Percentiles rank a stretch among this genome's conserved stretches.
These are phyloP conservation scores for Oryza rufipogon DNA, from an alignment of 176 grass and related monocot species.

Conservation along the genomic window DNA sequence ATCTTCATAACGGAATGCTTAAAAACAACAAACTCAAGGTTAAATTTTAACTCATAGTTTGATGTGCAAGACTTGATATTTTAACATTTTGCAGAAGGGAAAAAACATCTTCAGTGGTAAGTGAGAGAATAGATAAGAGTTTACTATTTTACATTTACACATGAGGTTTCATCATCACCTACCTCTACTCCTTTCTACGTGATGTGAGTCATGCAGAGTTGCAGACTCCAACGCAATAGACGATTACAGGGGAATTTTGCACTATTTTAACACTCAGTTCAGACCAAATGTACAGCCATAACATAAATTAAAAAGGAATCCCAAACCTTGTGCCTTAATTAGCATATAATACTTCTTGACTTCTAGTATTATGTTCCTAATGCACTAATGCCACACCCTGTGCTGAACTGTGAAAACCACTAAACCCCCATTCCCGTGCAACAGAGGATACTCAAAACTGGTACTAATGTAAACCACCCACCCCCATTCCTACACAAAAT, in stretches of 20 bases:
- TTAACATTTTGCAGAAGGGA: neutral
- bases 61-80: neutral
- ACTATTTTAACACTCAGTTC: neutral
- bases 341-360: neutral
- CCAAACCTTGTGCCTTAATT: neutral
- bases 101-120: neutral
- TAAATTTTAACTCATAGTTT: neutral
- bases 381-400: neutral
- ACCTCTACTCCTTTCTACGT: neutral
- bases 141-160: neutral
- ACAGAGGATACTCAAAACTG: neutral
- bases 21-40: constrained; percentile 16
- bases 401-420: constrained; percentile 4
- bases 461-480: neutral
- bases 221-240: neutral
- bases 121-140: neutral
- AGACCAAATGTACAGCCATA: neutral
- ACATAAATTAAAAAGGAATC: neutral
- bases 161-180: neutral
- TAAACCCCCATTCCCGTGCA: neutral
- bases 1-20: neutral
- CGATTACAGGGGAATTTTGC: neutral
- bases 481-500: neutral
- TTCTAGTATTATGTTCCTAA: neutral
- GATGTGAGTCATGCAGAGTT: neutral